These are phyloP conservation scores for Colletotrichum falcatum DNA, from an alignment of 2,329 filamentous ascomycete genomes.

Conservation along the genomic window DNA sequence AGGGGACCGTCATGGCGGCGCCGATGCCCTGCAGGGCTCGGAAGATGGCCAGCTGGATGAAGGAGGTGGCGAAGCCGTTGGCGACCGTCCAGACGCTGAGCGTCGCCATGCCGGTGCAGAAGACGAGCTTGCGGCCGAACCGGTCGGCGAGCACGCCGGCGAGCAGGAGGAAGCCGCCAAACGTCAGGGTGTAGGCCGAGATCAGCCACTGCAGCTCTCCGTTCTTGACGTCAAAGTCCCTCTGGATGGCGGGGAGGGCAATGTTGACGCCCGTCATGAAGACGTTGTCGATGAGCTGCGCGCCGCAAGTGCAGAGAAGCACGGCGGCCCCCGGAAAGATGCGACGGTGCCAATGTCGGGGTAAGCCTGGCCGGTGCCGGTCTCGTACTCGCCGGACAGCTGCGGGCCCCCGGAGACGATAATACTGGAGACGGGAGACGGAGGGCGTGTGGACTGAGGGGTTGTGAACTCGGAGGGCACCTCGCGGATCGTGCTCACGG, in stretches of 20 bases:
- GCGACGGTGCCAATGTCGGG: slow-evolving; percentile 32
- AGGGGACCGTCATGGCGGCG: slow-evolving; percentile 84
- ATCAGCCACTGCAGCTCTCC: slow-evolving; percentile 34
- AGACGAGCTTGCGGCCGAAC: slow-evolving; percentile 36
- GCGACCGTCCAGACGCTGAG: slow-evolving; percentile 30
- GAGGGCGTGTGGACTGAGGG: slow-evolving; percentile 34
- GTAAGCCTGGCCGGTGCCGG: slow-evolving; percentile 27
- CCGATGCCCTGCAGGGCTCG: slow-evolving; percentile 30
- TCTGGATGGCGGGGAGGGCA: slow-evolving; percentile 30
- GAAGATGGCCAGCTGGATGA: slow-evolving; percentile 35
- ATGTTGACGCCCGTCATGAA: slow-evolving; percentile 33
- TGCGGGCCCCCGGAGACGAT: not conserved
- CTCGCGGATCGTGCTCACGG: slow-evolving; percentile 34
- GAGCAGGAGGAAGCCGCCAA: slow-evolving; percentile 29
- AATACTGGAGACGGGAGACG: slow-evolving; percentile 21
- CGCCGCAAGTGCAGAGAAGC: slow-evolving; percentile 31
- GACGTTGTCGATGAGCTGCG: slow-evolving; percentile 30
- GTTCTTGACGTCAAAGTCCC: slow-evolving; percentile 25
- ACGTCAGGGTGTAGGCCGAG: slow-evolving; percentile 36
- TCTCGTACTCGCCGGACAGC: slow-evolving; percentile 18
- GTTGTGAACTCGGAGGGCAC: slow-evolving; percentile 27
- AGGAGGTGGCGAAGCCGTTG: slow-evolving; percentile 27
- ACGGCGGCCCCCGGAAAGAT: slow-evolving; percentile 19
- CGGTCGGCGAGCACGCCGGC: slow-evolving; percentile 32
- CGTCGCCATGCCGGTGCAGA: slow-evolving; percentile 34